Base-by-base conservation (phyloP, 164 flowering plant species). In the Malania oleifera region DNA sequence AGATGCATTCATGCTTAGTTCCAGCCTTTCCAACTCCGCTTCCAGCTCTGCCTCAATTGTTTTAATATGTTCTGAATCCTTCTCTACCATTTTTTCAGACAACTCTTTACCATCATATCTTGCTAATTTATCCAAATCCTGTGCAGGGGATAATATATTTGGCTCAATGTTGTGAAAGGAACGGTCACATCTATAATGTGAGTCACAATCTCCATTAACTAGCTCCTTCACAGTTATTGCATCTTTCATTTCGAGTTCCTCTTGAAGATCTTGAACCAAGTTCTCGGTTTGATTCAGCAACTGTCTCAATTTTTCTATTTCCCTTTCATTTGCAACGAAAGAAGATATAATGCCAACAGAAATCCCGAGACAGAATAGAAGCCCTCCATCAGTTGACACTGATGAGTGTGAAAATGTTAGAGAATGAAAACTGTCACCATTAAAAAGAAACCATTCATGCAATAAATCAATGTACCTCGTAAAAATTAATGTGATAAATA, bases 41-140 rank as follows among this genome's bases (percentile, higher is more conserved):
- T 87, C 93, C 70, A 92, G 98, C 82, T 92, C 98, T 24, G 91
- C 95, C 77, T 87, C 98, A 70, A 89, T 83, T 61, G 71, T 76
- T 59, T 83, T 85, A 72, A 75, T 73, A 37, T 76, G 68, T 28
- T 74, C 85, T 35, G 79, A 72, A 41, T 65, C 61, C 41, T 59
- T 60, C n/a, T 54, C 67, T 24, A 63, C 63, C 11, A 70, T 67
- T 56, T 56, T 58, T 60, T 28, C 48, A 46, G 27, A 24, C 10
- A 25, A 54, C 23, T 66, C 77, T 62, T 63, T 26, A 61, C 28
- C 63, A 64, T 39, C 59, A 51, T 22, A 45, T 10, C 25, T 57
- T 13, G 23, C 34, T 22, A 63, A 60, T 46, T 57, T 59, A 66
- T 71, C 63, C 27, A 54, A 18, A 58, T 69, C 61, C 40, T 37